Evolutionary conservation across 441 rosid genomes (phyloP), one percentile per base, ranked within the genome.

Genomic region (Pelargonium australe): DNA sequence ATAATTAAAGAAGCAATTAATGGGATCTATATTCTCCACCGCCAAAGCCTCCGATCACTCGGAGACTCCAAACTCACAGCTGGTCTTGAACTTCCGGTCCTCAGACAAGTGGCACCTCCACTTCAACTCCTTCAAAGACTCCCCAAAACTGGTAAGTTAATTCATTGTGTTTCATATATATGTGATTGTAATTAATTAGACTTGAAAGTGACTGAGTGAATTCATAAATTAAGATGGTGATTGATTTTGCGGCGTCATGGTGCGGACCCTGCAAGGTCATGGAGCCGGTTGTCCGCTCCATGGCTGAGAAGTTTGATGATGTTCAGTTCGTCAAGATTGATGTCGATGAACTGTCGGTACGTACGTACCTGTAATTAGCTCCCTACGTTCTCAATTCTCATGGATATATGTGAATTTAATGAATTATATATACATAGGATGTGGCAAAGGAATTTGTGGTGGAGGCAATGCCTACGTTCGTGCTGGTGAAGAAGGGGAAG

Each of bases 391-490:
- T 34, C 34, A n/a, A n/a, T 5, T 3, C 20, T n/a, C 13, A 49
- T 58, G n/a, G 58, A 66, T 25, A 12, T 44, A 4, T 34, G 20
- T 31, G n/a, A n/a, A n/a, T 14, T 34, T 34, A 14, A 41, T 12
- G 45, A 65, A 41, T 11, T 62, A 37, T 20, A 7, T 3, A 13
- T 20, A 0, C 31, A 53, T 75, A 92, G 96, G 90, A 82, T 51
- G 94, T 89, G 65, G 88, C 98, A 1, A 79, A 72, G 78, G 90
- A 86, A 63, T 92, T 86, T 67, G 76, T 76, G 12, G 91, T 90
- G 72, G 85, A 87, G 68, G 94, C 82, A 4, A 90, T 92, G 96
- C 98, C 98, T 6, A 92, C 98, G 1, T 92, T 90, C 79, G 94
- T 92, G 82, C 71, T 92, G 85, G 66, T 87, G 80, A 90, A 90